Evolutionary conservation across 768 basidiomycete genomes (phyloP).

Genomic region (Boletus rubropictus): DNA sequence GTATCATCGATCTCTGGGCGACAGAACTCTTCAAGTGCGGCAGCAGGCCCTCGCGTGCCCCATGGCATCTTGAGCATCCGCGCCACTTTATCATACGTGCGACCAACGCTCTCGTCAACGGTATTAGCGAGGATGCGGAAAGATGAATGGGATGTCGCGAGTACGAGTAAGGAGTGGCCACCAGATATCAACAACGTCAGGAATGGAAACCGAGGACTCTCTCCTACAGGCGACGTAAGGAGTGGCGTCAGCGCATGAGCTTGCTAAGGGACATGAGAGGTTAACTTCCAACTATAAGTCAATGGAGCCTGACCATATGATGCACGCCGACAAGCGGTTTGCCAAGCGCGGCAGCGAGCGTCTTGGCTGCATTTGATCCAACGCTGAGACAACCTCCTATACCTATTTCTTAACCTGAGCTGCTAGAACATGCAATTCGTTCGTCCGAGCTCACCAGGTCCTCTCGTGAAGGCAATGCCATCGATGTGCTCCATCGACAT

Average conservation of each 20-base stretch:
- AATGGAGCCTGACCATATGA: slow-evolving; percentile 69
- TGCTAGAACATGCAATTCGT: neutral
- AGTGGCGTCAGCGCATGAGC: slow-evolving; percentile 83
- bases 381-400: slow-evolving; percentile 79
- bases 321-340: slow-evolving; percentile 88
- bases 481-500: slow-evolving; percentile 61
- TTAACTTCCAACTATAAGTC: neutral
- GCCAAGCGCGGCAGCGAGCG: slow-evolving; percentile 66
- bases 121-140: slow-evolving; percentile 75
- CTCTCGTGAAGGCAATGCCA: slow-evolving; percentile 87
- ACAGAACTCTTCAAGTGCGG: slow-evolving; percentile 75
- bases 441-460: slow-evolving; percentile 52
- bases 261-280: slow-evolving; percentile 51
- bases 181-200: slow-evolving; percentile 85
- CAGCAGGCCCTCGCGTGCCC: slow-evolving; percentile 61
- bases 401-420: slow-evolving; percentile 35
- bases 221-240: slow-evolving; percentile 46
- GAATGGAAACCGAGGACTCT: slow-evolving; percentile 71
- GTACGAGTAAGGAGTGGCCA: slow-evolving; percentile 87
- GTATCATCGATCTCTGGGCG: slow-evolving; percentile 23
- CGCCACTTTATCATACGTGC: slow-evolving; percentile 79
- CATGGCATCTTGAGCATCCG: slow-evolving; percentile 63
- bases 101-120: slow-evolving; percentile 69
- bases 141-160: slow-evolving; percentile 50
- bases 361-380: slow-evolving; percentile 77